A percentile compares a stretch with the other conserved stretches of the same genome.
Conservation (phyloP, 139 green algal species). For the Coccomyxa sp. region DNA sequence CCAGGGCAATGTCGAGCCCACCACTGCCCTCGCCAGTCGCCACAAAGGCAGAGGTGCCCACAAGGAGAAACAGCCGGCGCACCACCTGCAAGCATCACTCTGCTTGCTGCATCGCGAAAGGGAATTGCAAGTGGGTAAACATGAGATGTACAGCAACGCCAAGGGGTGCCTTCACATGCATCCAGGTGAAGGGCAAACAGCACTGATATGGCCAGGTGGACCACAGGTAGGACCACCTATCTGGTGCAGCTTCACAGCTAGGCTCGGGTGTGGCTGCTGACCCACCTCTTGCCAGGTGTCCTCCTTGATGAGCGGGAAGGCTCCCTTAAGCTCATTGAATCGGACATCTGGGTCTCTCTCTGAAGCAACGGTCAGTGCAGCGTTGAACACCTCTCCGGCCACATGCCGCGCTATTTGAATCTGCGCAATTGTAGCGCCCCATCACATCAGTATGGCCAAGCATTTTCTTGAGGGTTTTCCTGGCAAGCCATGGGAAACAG, state of each 20-base stretch:
- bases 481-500: too few species aligned
- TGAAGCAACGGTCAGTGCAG: slow-evolving; percentile 2
- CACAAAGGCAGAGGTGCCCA: slow-evolving; percentile 36
- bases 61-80: slow-evolving; percentile 36
- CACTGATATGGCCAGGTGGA: too few species aligned
- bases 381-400: slow-evolving; percentile 34
- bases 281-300: slow-evolving; percentile 56
- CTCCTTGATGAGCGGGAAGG: slow-evolving; percentile 10
- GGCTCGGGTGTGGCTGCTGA: too few species aligned
- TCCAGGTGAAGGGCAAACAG: too few species aligned
- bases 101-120: too few species aligned
- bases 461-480: background rate
- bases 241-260: too few species aligned
- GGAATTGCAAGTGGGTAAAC: too few species aligned
- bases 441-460: background rate
- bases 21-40: slow-evolving; percentile 8
- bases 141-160: too few species aligned
- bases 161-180: too few species aligned
- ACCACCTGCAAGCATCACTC: slow-evolving; percentile 17
- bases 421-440: slow-evolving; percentile 14
- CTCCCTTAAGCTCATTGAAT: slow-evolving; percentile 16
- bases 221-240: too few species aligned
- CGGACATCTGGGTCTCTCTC: slow-evolving; percentile 22
- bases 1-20: slow-evolving; percentile 15
- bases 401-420: slow-evolving; percentile 41